Percentiles rank a stretch among this genome's conserved stretches.
phyloP scores from a whole-genome alignment of 176 grass and related monocot genomes.

The Bonia amplexicaulis region DNA sequence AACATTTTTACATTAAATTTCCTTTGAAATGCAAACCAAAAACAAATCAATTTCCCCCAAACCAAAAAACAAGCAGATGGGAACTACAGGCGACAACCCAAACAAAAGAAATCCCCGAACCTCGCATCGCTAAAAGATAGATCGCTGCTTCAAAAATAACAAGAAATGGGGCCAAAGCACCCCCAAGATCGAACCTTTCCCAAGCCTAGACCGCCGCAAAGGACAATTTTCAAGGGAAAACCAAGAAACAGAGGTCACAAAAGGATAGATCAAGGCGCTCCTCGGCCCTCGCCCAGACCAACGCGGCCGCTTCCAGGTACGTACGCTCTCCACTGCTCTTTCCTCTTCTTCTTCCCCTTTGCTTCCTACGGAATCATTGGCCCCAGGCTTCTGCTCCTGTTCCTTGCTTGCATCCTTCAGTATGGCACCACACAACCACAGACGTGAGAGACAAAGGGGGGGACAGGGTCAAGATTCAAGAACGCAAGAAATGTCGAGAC shows the following conservation, averaged over 20 bases:
- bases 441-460: background rate
- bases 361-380: constrained; percentile 2
- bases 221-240: background rate
- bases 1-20: background rate
- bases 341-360: background rate
- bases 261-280: background rate
- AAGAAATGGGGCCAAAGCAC: background rate
- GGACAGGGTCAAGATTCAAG: constrained; percentile 21
- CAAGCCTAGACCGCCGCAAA: background rate
- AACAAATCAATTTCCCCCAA: background rate
- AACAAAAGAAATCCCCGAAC: background rate
- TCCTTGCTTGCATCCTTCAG: constrained; percentile 19
- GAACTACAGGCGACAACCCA: background rate
- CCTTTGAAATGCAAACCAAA: background rate
- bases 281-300: constrained; percentile 48
- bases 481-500: constrained; percentile 37
- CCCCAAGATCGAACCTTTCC: constrained; percentile 9
- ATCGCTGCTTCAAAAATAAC: background rate
- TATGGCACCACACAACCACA: background rate
- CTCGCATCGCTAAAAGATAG: background rate
- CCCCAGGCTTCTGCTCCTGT: background rate
- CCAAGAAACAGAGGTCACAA: background rate
- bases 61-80: background rate
- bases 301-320: background rate
- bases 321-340: background rate